These are phyloP conservation scores for Yamadazyma dendronema DNA, from an alignment of 1,139 yeast species.

Conservation along the genomic window DNA sequence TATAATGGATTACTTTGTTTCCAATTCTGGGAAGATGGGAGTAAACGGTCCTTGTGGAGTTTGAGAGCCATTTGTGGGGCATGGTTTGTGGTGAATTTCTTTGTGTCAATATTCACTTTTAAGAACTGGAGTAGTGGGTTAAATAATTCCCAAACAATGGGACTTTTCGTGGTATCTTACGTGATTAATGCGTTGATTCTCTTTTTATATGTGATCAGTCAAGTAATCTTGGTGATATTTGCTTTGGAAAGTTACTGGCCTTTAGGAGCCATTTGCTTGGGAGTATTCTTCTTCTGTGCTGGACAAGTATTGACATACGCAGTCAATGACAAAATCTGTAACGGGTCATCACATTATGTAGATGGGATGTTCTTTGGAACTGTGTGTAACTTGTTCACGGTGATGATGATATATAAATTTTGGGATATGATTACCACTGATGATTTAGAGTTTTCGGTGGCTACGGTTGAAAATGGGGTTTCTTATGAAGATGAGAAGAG, in stretches of 20 bases:
- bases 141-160: constrained; percentile 49
- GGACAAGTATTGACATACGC: constrained; percentile 79
- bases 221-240: constrained; percentile 64
- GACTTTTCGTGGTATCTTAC: constrained; percentile 67
- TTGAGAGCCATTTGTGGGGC: constrained; percentile 47
- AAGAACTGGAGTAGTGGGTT: constrained; percentile 58
- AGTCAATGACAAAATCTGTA: constrained; percentile 64
- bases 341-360: constrained; percentile 73
- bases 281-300: constrained; percentile 69
- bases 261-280: constrained; percentile 72
- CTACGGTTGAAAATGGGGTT: constrained; percentile 43
- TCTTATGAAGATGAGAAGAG: constrained; percentile 39
- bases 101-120: constrained; percentile 70
- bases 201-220: constrained; percentile 63
- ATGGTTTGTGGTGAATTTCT: constrained; percentile 64
- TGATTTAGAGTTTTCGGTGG: constrained; percentile 88
- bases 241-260: constrained; percentile 83
- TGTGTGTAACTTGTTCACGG: constrained; percentile 71
- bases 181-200: constrained; percentile 68
- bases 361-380: constrained; percentile 90
- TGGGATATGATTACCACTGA: constrained; percentile 98
- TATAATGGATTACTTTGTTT: constrained; percentile 79
- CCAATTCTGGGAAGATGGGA: constrained; percentile 94
- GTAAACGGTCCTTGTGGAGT: constrained; percentile 58
- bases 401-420: constrained; percentile 93